phyloP scores from a whole-genome alignment of 129 eudicot species.

The Dittrichia graveolens region DNA sequence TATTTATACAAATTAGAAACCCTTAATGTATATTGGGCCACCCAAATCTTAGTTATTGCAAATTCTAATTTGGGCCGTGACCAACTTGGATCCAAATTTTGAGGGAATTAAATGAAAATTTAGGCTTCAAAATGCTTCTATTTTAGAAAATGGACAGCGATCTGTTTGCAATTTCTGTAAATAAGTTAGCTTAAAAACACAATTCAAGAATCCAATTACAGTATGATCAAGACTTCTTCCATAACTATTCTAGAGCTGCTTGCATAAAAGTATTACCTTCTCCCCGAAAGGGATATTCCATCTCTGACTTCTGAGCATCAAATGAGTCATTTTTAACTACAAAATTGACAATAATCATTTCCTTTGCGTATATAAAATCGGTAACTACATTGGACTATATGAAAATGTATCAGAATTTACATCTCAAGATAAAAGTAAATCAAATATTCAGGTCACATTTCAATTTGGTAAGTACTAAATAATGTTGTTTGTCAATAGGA shows the following conservation, averaged over 20 bases:
- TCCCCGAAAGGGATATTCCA: neutral
- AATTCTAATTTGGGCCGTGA: neutral
- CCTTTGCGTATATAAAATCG: too few relatives aligned
- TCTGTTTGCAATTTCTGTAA: neutral
- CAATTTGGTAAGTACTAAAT: neutral
- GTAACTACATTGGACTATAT: too few relatives aligned
- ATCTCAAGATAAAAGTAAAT: too few relatives aligned
- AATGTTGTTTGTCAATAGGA: neutral
- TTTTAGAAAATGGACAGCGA: neutral
- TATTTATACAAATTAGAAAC: neutral
- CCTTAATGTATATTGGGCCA: neutral
- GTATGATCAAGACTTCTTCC: too few relatives aligned
- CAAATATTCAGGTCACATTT: neutral
- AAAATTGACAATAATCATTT: neutral
- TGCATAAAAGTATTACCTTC: too few relatives aligned
- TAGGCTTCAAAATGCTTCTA: too few relatives aligned
- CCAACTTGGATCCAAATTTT: neutral
- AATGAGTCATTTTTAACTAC: neutral
- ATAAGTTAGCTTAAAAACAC: neutral
- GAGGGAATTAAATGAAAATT: too few relatives aligned
- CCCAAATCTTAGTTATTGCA: neutral
- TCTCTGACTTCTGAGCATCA: neutral
- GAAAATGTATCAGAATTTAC: too few relatives aligned
- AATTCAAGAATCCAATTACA: neutral
- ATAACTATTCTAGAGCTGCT: too few relatives aligned